Evolutionary conservation across 495 filamentous ascomycete species (phyloP).

Genomic region (Rhizodiscina lignyota): DNA sequence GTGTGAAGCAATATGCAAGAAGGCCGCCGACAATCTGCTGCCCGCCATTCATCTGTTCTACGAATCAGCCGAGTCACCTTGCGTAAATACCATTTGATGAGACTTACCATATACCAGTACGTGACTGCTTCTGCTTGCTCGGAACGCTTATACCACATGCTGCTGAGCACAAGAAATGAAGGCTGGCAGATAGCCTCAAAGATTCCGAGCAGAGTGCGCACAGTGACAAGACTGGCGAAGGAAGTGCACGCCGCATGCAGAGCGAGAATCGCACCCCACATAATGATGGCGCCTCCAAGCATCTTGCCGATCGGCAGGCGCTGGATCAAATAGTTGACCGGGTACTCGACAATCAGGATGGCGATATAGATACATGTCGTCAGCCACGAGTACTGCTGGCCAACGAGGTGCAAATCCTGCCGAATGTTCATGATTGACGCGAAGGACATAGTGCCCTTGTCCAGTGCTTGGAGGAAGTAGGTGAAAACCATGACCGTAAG

Average conservation of each 20-base stretch:
- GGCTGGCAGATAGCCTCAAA: slow-evolving; percentile 55
- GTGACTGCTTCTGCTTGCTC: slow-evolving; percentile 49
- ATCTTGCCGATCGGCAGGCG: slow-evolving; percentile 31
- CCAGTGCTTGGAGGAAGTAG: slow-evolving; percentile 59
- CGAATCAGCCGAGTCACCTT: neutral
- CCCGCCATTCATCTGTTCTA: slow-evolving; percentile 47
- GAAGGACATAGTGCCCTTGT: slow-evolving; percentile 55
- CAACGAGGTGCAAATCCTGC: slow-evolving; percentile 32
- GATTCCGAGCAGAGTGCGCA: slow-evolving; percentile 46
- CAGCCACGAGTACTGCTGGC: slow-evolving; percentile 35
- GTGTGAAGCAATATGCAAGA: slow-evolving; percentile 40
- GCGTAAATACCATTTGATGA: neutral
- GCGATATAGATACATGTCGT: slow-evolving; percentile 38
- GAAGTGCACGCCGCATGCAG: slow-evolving; percentile 39
- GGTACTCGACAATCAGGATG: slow-evolving; percentile 35
- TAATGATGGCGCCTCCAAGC: slow-evolving; percentile 3
- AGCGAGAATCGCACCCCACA: slow-evolving; percentile 22
- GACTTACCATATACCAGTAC: slow-evolving; percentile 38
- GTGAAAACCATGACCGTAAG: slow-evolving; percentile 36
- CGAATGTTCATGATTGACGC: slow-evolving; percentile 53
- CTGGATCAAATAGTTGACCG: slow-evolving; percentile 35
- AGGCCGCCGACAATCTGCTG: slow-evolving; percentile 34
- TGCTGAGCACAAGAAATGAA: slow-evolving; percentile 40
- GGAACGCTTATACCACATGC: slow-evolving; percentile 59
- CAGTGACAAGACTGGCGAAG: slow-evolving; percentile 36